Evolutionary conservation across 495 filamentous ascomycete species (phyloP), one percentile per base, ranked within the genome.

Genomic region (Penicillium fimorum): DNA sequence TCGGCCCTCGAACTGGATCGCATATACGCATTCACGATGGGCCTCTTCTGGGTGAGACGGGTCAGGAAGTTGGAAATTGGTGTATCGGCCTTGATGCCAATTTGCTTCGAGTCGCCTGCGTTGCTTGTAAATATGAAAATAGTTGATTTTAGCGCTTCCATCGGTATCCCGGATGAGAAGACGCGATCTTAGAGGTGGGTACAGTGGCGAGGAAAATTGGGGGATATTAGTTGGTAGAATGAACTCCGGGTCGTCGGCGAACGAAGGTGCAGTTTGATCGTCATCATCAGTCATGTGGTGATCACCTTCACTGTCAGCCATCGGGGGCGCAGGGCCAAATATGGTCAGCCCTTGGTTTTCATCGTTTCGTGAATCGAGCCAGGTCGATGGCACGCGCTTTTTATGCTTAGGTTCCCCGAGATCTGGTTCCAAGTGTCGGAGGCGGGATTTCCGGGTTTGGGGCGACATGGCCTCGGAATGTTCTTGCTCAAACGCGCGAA

Each of bases 1-100:
- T 44, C 89, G 87, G 0, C 87, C 78, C 41, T 85, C 85, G 64
- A 89, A 95, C 65, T 97, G 92, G 30, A 98, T 87, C 7, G 90
- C 92, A 74, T 98, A 98, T 37, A 98, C 92, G 68, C 93, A 97
- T 64, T 98, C 94, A 10, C 72, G 76, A 62, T 98, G 94, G 3
- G 88, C 89, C 65, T 97, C 94, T 25, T 90, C 84, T 27, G 83
- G 82, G 62, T 92, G 78, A 35, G 87, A 79, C 0, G 89, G 90
- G 56, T 95, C 90, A 3, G 94, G 94, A 7, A 98, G 79, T 69
- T 92, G 90, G 68, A 97, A 97, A 59, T 89, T 95, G 6, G 79
- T 84, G 66, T 79, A 96, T 35, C 83, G 85, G 22, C 89, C 92
- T 30, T 85, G 81, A 41, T 88, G 81, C 94, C 94, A 98, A 70